phyloP scores from a whole-genome alignment of 306 rosid genomes.

The Adenanthera pavonina region DNA sequence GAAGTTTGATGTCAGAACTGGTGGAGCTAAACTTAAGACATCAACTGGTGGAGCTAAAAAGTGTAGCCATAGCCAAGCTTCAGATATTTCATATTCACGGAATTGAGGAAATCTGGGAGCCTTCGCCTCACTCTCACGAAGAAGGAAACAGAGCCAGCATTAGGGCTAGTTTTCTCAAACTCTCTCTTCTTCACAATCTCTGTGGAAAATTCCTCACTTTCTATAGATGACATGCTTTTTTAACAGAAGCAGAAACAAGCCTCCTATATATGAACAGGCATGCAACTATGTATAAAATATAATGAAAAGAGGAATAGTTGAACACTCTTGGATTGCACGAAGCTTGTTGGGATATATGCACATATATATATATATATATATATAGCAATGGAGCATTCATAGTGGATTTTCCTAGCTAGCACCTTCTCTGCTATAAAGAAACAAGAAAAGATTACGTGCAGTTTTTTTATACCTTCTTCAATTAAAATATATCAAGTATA shows the following conservation, averaged over 20 bases:
- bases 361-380: too few relatives aligned
- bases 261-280: too few relatives aligned
- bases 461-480: neutral
- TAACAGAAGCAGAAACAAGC: neutral
- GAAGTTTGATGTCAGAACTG: neutral
- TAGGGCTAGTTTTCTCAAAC: conserved; percentile 37
- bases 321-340: too few relatives aligned
- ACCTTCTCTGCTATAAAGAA: neutral
- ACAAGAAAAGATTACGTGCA: neutral
- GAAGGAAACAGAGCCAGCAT: conserved; percentile 48
- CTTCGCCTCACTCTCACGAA: conserved; percentile 48
- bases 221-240: conserved; percentile 42
- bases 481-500: neutral
- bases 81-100: conserved; percentile 56
- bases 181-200: conserved; percentile 47
- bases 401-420: neutral
- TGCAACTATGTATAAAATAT: too few relatives aligned
- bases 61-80: conserved; percentile 53
- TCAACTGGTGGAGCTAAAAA: neutral
- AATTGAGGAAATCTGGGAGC: conserved; percentile 55
- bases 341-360: too few relatives aligned
- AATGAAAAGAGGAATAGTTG: too few relatives aligned
- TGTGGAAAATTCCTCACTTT: conserved; percentile 50
- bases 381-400: neutral
- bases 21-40: neutral